Percentiles rank a stretch among this genome's conserved stretches.
These are phyloP conservation scores for Dactylellina parvicollis DNA, from an alignment of 2,329 filamentous ascomycete genomes.

Conservation along the genomic window DNA sequence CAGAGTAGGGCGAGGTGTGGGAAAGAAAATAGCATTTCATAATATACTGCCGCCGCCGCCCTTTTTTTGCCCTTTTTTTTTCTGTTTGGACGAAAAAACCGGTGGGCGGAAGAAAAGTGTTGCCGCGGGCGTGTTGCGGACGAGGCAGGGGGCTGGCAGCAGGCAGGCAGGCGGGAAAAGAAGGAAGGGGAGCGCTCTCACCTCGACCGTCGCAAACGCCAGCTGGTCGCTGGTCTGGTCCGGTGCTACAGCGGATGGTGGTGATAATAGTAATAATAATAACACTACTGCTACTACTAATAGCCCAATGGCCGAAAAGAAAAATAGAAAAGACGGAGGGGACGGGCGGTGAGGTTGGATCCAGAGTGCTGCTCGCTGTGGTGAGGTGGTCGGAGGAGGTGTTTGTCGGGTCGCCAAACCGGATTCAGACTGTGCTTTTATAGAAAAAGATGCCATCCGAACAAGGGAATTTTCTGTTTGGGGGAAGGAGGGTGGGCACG, in stretches of 20 bases:
- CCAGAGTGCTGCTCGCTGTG: too few species aligned
- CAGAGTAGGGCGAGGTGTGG: not conserved
- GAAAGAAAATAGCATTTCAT: not conserved
- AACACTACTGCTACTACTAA: too few species aligned
- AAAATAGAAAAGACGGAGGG: not conserved
- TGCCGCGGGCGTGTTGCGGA: not conserved
- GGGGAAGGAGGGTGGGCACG: conserved; percentile 1
- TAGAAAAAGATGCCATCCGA: conserved; percentile 34
- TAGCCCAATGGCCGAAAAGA: not conserved
- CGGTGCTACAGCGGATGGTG: not conserved
- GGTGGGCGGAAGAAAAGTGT: not conserved
- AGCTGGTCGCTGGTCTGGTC: not conserved
- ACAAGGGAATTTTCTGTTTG: conserved; percentile 39
- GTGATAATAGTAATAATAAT: conserved; percentile 9
- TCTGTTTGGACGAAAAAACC: conserved; percentile 2
- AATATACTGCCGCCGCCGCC: not conserved
- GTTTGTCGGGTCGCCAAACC: conserved; percentile 36
- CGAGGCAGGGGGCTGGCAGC: not conserved
- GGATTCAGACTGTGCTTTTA: conserved; percentile 40
- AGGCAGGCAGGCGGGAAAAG: not conserved
- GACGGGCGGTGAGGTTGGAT: not conserved
- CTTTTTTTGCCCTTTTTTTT: conserved; percentile 5
- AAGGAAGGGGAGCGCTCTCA: not conserved
- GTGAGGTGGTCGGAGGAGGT: not conserved
- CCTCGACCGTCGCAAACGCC: not conserved